Percentiles rank a stretch among this genome's conserved stretches.
Evolutionary conservation across 2,329 filamentous ascomycete genomes (phyloP).

Genomic region (Monilinia aucupariae): DNA sequence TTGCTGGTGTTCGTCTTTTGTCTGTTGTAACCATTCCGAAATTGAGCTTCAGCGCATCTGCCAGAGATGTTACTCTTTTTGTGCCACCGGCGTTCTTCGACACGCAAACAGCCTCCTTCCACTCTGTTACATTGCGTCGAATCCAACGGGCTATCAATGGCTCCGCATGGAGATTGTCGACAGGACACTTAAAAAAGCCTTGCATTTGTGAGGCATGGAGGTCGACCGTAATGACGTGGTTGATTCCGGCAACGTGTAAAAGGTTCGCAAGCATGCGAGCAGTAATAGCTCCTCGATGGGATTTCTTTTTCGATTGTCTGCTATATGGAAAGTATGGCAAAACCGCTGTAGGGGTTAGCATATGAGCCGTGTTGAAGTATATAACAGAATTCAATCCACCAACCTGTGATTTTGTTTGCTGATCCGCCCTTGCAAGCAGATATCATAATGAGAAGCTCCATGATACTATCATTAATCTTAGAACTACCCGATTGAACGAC

Average conservation of each 20-base stretch:
- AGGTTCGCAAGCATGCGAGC: constrained; percentile 96
- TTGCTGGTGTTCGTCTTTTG: constrained; percentile 54
- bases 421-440: constrained; percentile 97
- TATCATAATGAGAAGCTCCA: constrained; percentile 99
- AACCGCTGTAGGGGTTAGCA: constrained; percentile 53
- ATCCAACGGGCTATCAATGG: constrained; percentile 96
- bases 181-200: constrained; percentile 95
- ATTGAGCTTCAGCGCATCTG: constrained; percentile 92
- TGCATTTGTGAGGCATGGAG: constrained; percentile 98
- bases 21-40: constrained; percentile 95
- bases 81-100: constrained; percentile 98
- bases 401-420: constrained; percentile 93
- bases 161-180: constrained; percentile 95
- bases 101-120: constrained; percentile 89
- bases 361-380: background rate
- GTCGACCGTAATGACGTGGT: constrained; percentile 96
- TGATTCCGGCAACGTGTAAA: constrained; percentile 85
- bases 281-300: constrained; percentile 90
- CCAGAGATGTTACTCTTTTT: constrained; percentile 91
- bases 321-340: constrained; percentile 98
- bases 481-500: constrained; percentile 95
- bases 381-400: constrained; percentile 27
- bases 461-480: constrained; percentile 97
- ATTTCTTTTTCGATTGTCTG: constrained; percentile 98
- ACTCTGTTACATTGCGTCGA: constrained; percentile 76